Evolutionary conservation across 192 early-diverging fungal genomes (phyloP).

Genomic region (Podila verticillata): DNA sequence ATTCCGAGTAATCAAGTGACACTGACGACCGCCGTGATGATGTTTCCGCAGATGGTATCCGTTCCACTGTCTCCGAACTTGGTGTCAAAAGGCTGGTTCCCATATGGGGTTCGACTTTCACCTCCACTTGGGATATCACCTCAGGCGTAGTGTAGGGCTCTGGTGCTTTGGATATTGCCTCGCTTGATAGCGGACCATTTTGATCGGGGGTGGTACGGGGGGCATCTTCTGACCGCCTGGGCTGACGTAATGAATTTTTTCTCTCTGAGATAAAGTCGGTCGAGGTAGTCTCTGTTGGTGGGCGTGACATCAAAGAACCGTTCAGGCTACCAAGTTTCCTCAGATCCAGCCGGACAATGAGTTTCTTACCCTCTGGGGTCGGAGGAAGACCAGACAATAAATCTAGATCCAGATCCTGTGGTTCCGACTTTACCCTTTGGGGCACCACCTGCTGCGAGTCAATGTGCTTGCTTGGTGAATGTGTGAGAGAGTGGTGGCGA

Average conservation of each 20-base stretch:
- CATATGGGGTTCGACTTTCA: too few species aligned
- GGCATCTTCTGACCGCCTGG: too few species aligned
- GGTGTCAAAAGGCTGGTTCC: too few species aligned
- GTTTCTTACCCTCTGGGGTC: not conserved
- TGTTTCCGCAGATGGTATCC: not conserved
- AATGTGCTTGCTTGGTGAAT: not conserved
- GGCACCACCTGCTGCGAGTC: not conserved
- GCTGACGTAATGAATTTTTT: too few species aligned
- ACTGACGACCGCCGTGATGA: not conserved
- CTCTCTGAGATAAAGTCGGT: too few species aligned
- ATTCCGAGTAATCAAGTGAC: not conserved
- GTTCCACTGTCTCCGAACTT: not conserved
- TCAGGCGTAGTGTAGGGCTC: too few species aligned
- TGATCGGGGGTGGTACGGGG: too few species aligned
- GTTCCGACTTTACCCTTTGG: not conserved
- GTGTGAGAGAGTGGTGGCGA: not conserved
- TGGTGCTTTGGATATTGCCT: too few species aligned
- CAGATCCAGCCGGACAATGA: constrained; percentile 33
- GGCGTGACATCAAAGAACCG: not conserved
- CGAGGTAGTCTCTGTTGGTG: not conserved
- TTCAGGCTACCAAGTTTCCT: constrained; percentile 20
- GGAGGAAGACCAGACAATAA: not conserved
- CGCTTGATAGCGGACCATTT: too few species aligned
- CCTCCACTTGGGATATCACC: too few species aligned
- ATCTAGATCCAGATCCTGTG: not conserved